Percentiles rank a stretch among this genome's conserved stretches.
Conservation (phyloP, 2,329 filamentous ascomycete species). For the Pestalotiopsis sp. region DNA sequence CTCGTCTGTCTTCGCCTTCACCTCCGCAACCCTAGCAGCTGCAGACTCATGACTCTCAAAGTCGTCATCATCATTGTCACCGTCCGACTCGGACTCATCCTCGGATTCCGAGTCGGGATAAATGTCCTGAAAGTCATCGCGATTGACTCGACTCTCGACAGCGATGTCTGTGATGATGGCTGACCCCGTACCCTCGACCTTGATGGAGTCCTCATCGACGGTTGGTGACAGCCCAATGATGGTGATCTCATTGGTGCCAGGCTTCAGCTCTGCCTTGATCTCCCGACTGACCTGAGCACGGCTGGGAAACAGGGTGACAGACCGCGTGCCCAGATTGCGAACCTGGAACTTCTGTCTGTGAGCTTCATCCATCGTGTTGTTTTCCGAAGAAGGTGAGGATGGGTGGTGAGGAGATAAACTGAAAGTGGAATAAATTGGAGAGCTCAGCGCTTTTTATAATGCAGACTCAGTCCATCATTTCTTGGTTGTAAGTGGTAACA, state of each 20-base stretch:
- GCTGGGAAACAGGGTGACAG: slow-evolving; percentile 65
- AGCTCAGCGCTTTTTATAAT: background rate
- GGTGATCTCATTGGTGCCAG: slow-evolving; percentile 60
- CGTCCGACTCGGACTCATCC: slow-evolving; percentile 24
- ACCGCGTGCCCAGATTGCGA: slow-evolving; percentile 59
- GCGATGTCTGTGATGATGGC: slow-evolving; percentile 66
- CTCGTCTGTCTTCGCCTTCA: slow-evolving; percentile 33
- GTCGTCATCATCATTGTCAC: slow-evolving; percentile 29
- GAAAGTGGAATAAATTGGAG: background rate
- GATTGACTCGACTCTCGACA: slow-evolving; percentile 59
- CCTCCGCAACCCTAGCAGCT: slow-evolving; percentile 27
- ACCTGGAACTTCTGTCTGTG: slow-evolving; percentile 50
- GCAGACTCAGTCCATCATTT: background rate
- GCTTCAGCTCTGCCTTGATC: slow-evolving; percentile 58
- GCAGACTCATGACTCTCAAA: slow-evolving; percentile 10
- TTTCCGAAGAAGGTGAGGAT: background rate
- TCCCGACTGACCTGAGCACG: slow-evolving; percentile 64
- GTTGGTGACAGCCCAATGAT: slow-evolving; percentile 57
- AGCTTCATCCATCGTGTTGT: slow-evolving; percentile 9
- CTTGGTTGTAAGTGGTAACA: too few species aligned
- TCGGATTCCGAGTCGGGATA: slow-evolving; percentile 50
- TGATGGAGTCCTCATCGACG: slow-evolving; percentile 59
- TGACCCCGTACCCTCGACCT: slow-evolving; percentile 60
- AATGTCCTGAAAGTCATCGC: slow-evolving; percentile 55
- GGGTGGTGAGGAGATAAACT: background rate